Base-by-base conservation (phyloP, 2,329 filamentous ascomycete species). In the Fusarium agapanthi region DNA sequence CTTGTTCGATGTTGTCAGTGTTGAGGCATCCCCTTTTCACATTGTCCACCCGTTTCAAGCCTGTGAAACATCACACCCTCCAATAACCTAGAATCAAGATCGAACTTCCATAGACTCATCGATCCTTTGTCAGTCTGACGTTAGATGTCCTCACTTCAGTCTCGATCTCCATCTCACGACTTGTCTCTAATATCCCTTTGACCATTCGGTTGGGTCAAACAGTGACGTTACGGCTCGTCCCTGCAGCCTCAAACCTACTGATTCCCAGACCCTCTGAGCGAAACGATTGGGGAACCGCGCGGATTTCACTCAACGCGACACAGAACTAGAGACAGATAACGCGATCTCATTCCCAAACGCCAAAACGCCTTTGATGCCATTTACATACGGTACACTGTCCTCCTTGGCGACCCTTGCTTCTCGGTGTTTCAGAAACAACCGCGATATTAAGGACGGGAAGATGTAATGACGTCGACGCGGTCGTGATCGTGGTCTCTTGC, bases 51-150 rank as follows among this genome's bases (percentile, higher is more conserved):
- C 50, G 64, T 64, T 55, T 69, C 50, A 45, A 64, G 30, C 56
- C 55, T 44, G 50, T 75, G 73, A 75, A 75, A 75, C 73, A 75
- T 63, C 15, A 43, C 35, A 22, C 69, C 66, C 66, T 63, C 61
- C 55, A 48, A 53, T 18, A 65, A 40, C 47, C 48, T 60, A 64
- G 38, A 59, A 47, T 41, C 57, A 64, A 61, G 57, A 75, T 75
- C 72, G 72, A 59, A 66, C 47, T 67, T 75, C 48, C 26, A 28
- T 61, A 61, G 56, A 45, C 58, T 61, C 69, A 74, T 74, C 72
- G 72, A 62, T 45, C 30, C 34, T 54, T 34, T 41, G 26, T 50
- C 37, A 61, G 30, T 35, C 54, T 63, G 60, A 53, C 68, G 37
- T 59, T 51, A 58, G 38, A 53, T 54, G 54, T 58, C 34, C 38